Conservation (phyloP, 2,329 filamentous ascomycete species). For the Fusarium camptoceras region DNA sequence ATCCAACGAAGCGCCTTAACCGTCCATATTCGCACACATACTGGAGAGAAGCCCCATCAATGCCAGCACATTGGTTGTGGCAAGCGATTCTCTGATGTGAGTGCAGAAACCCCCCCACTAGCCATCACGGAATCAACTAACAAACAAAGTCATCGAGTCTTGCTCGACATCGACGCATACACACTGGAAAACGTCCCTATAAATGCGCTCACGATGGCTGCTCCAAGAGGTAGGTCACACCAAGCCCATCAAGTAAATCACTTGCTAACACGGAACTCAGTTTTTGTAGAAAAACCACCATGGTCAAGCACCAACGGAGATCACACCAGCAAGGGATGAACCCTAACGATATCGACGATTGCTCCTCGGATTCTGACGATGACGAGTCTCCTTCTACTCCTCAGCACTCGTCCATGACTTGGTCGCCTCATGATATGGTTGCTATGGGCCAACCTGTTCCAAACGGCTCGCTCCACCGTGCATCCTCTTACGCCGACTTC, state of each 20-base stretch:
- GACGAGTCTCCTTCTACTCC: constrained; percentile 71
- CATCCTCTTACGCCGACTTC: constrained; percentile 67
- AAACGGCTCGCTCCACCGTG: constrained; percentile 59
- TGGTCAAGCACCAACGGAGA: constrained; percentile 74
- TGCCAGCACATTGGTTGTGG: constrained; percentile 74
- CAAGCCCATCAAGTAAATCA: not conserved
- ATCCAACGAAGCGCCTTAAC: constrained; percentile 77
- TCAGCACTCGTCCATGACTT: constrained; percentile 63
- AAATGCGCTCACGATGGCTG: constrained; percentile 71
- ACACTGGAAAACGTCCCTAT: constrained; percentile 75
- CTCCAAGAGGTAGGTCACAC: constrained; percentile 65
- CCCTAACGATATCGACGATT: constrained; percentile 66
- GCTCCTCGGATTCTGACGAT: constrained; percentile 66
- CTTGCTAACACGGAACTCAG: constrained; percentile 54
- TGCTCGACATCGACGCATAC: constrained; percentile 73
- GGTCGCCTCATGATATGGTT: constrained; percentile 60
- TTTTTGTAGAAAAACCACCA: constrained; percentile 78
- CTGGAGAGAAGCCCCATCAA: constrained; percentile 77
- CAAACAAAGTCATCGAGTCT: constrained; percentile 69
- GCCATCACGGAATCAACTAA: constrained; percentile 15
- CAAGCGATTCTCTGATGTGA: constrained; percentile 77
- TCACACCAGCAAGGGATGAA: constrained; percentile 70
- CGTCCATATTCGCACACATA: constrained; percentile 77
- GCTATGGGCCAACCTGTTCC: constrained; percentile 53
- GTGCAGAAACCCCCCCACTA: constrained; percentile 45